These are phyloP conservation scores for Euptelea pleiosperma DNA, from an alignment of 164 flowering plant species.

Conservation along the genomic window DNA sequence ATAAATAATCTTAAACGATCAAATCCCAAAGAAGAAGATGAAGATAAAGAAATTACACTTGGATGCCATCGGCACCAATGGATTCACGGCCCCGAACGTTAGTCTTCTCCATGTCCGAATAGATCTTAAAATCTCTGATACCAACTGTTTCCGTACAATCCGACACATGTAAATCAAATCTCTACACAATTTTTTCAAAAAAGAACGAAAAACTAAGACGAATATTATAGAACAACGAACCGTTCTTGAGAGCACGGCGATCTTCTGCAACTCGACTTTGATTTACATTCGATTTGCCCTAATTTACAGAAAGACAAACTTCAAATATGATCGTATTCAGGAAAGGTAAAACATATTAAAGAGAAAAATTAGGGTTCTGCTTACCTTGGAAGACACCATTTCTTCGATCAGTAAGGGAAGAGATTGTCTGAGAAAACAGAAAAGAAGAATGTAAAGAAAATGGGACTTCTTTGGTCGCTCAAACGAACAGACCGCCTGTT, in stretches of 20 bases:
- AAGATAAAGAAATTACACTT: conserved; percentile 7
- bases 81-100: conserved; percentile 12
- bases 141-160: conserved; percentile 21
- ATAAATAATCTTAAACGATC: background rate
- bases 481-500: background rate
- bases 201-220: background rate
- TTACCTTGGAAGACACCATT: conserved; percentile 15
- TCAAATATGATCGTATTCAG: background rate
- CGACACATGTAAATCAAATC: background rate
- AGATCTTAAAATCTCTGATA: conserved; percentile 37
- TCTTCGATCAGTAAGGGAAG: background rate
- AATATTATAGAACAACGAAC: conserved; percentile 8
- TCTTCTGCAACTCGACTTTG: conserved; percentile 11
- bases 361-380: background rate
- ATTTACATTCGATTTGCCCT: conserved; percentile 18
- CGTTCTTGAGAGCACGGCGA: conserved; percentile 9
- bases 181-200: no score
- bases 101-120: conserved; percentile 29
- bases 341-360: background rate
- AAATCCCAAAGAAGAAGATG: background rate
- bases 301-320: conserved; percentile 2
- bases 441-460: no score
- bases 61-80: conserved; percentile 15
- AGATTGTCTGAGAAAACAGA: background rate
- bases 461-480: background rate